Percentiles rank a stretch among this genome's conserved stretches.
These are phyloP conservation scores for Daldinia vernicosa DNA, from an alignment of 495 filamentous ascomycete genomes.

Conservation along the genomic window DNA sequence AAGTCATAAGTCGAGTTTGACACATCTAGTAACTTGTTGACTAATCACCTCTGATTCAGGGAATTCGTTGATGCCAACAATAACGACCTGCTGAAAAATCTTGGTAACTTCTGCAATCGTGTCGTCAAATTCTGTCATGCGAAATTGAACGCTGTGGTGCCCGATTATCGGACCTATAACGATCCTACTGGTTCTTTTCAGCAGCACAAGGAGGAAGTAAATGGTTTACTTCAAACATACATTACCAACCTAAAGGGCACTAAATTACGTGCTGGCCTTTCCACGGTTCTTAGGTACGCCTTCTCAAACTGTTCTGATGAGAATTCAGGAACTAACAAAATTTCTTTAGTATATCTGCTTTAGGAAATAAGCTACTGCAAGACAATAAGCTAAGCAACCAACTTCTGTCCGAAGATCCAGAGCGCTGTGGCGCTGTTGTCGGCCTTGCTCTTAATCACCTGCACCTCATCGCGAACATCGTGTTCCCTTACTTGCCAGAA, in stretches of 20 bases:
- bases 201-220: slow-evolving; percentile 61
- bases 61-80: slow-evolving; percentile 89
- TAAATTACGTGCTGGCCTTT: slow-evolving; percentile 76
- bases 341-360: slow-evolving; percentile 62
- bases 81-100: slow-evolving; percentile 85
- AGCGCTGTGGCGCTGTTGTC: slow-evolving; percentile 77
- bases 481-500: slow-evolving; percentile 85
- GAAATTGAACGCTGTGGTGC: slow-evolving; percentile 73
- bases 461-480: slow-evolving; percentile 78
- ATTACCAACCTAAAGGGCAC: slow-evolving; percentile 76
- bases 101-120: slow-evolving; percentile 94
- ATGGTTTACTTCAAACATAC: slow-evolving; percentile 72
- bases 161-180: slow-evolving; percentile 71
- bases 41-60: slow-evolving; percentile 41
- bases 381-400: slow-evolving; percentile 84
- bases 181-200: slow-evolving; percentile 52
- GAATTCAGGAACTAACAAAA: slow-evolving; percentile 6
- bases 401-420: slow-evolving; percentile 75
- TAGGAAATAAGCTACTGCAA: slow-evolving; percentile 86
- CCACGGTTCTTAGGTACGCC: slow-evolving; percentile 63
- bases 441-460: slow-evolving; percentile 84
- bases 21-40: background rate
- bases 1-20: slow-evolving; percentile 9
- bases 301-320: background rate
- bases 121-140: slow-evolving; percentile 90